Evolutionary conservation across 2,329 filamentous ascomycete species (phyloP).

Genomic region (Penicillium sclerotiorum): DNA sequence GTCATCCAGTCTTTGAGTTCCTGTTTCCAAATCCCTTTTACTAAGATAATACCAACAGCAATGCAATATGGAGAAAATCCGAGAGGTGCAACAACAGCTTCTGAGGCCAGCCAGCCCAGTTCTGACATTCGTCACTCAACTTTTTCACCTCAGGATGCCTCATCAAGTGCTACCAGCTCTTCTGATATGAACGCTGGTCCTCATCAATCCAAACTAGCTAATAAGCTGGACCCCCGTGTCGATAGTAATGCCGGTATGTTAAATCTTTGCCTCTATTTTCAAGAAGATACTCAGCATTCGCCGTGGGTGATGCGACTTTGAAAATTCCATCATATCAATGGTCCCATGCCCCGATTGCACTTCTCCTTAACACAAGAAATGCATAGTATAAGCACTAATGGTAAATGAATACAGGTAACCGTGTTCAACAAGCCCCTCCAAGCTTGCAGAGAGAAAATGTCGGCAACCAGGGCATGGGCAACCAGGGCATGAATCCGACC

Average conservation of each 20-base stretch:
- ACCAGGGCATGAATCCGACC: neutral
- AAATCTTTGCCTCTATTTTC: neutral
- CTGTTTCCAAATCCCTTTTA: neutral
- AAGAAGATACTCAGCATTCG: neutral
- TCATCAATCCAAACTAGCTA: conserved; percentile 49
- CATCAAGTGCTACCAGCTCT: neutral
- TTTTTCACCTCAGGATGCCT: neutral
- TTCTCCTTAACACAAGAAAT: neutral
- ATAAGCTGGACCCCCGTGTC: conserved; percentile 54
- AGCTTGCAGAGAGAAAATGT: neutral
- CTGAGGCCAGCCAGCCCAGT: neutral
- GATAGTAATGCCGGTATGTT: conserved; percentile 25
- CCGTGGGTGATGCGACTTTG: neutral
- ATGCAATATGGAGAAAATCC: neutral
- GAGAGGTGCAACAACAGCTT: neutral
- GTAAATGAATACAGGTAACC: conserved; percentile 3
- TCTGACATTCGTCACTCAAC: neutral
- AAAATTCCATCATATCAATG: neutral
- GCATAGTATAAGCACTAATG: neutral
- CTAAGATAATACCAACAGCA: neutral
- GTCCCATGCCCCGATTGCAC: neutral
- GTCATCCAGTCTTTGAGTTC: neutral
- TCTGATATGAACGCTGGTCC: conserved; percentile 35
- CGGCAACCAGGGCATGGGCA: neutral
- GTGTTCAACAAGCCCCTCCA: conserved; percentile 3